phyloP scores from a whole-genome alignment of 2,329 filamentous ascomycete species.

The Neofusicoccum laricinum region DNA sequence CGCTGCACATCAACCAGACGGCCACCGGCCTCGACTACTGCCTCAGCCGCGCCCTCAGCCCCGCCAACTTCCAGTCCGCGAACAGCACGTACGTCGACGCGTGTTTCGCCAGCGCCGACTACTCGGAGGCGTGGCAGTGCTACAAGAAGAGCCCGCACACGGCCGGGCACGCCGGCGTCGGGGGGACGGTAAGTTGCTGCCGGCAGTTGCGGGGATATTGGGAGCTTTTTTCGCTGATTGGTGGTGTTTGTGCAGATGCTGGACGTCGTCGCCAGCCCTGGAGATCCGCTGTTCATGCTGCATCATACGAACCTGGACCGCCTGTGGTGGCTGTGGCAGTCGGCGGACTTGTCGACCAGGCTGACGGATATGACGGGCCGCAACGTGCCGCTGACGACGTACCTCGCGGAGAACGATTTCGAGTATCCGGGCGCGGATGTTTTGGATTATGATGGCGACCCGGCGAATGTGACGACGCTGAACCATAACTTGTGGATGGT shows the following conservation, averaged over 20 bases:
- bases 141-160: slow-evolving; percentile 15
- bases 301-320: slow-evolving; percentile 45
- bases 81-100: slow-evolving; percentile 1
- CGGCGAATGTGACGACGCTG: slow-evolving; percentile 17
- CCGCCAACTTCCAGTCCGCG: background rate
- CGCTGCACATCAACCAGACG: slow-evolving; percentile 31
- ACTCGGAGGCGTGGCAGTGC: slow-evolving; percentile 16
- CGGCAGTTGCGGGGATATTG: background rate
- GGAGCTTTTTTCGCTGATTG: background rate
- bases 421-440: background rate
- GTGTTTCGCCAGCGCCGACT: slow-evolving; percentile 2
- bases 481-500: slow-evolving; percentile 19
- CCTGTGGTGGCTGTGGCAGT: slow-evolving; percentile 46
- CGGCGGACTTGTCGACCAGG: slow-evolving; percentile 24
- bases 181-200: background rate
- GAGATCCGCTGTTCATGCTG: slow-evolving; percentile 38
- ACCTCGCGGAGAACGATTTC: slow-evolving; percentile 14
- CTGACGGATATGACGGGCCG: slow-evolving; percentile 15
- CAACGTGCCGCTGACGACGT: slow-evolving; percentile 2
- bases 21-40: slow-evolving; percentile 8
- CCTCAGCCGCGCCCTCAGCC: slow-evolving; percentile 1
- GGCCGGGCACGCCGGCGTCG: slow-evolving; percentile 12
- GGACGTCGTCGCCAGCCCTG: slow-evolving; percentile 14
- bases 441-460: slow-evolving; percentile 17
- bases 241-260: background rate